These are phyloP conservation scores for Sonneratia caseolaris DNA, from an alignment of 345 rosid species.

Conservation along the genomic window DNA sequence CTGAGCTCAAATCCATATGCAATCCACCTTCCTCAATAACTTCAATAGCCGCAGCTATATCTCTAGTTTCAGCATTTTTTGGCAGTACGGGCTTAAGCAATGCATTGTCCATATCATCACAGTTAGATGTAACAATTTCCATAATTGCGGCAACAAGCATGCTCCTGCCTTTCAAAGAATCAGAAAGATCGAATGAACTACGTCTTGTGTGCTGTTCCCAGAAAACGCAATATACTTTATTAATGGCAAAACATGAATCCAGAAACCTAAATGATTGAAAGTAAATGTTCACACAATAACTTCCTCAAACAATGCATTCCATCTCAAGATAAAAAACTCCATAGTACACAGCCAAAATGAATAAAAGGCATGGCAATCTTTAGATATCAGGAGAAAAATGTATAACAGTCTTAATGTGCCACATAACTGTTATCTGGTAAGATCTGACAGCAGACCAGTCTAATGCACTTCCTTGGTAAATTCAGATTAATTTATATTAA, in stretches of 20 bases:
- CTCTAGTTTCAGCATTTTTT: slow-evolving; percentile 72
- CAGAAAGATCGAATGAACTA: slow-evolving; percentile 89
- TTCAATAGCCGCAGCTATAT: slow-evolving; percentile 80
- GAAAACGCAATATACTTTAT: slow-evolving; percentile 57
- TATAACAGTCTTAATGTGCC: background rate
- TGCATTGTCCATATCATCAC: slow-evolving; percentile 45
- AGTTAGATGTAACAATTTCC: slow-evolving; percentile 92
- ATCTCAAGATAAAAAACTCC: background rate
- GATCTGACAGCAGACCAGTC: background rate
- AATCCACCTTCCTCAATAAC: slow-evolving; percentile 91
- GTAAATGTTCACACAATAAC: background rate
- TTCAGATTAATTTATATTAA: background rate
- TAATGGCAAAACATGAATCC: slow-evolving; percentile 47
- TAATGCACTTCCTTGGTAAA: background rate
- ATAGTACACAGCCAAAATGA: background rate
- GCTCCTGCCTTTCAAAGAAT: slow-evolving; percentile 99
- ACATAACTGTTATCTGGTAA: background rate
- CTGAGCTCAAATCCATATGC: slow-evolving; percentile 51
- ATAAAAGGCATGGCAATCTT: background rate
- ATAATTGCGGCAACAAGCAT: slow-evolving; percentile 98
- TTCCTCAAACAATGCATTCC: background rate
- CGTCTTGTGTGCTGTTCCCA: slow-evolving; percentile 97
- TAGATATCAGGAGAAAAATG: background rate
- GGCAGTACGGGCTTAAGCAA: slow-evolving; percentile 54
- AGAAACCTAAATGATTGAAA: slow-evolving; percentile 11